Base-by-base conservation (phyloP, 495 filamentous ascomycete species). In the Aspergillus olivimuriae region DNA sequence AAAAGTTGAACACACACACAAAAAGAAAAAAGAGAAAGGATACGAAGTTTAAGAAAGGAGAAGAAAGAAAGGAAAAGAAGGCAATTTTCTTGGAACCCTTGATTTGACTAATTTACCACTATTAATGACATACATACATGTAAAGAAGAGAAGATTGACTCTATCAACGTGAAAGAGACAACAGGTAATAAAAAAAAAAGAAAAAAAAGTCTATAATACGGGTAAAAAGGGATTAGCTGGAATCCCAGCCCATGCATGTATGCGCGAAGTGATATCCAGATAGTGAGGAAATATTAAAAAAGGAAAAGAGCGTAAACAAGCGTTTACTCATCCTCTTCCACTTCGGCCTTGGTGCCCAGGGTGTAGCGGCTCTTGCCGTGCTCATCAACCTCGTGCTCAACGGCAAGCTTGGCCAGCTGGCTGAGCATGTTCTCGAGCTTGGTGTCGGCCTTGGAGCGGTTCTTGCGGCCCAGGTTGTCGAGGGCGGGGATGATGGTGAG, bases 351-450 rank as follows among this genome's bases (percentile, higher is more conserved):
- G 43, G 76, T 66, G 44, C 70, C 74, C 31, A 89, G 57, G 54
- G 75, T 70, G 68, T 75, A 87, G 39, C 80, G 70, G 52, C 69
- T 66, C 37, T 69, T 72, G 57, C 80, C 80, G 44, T 76, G 60
- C 26, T 64, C 61, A 43, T 73, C 72, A 35, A 50, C 68, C 68
- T 85, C 83, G 62, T 84, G 83, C 64, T 84, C 79, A 43, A 88
- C 64, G 41, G 84, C 81, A 37, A 88, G 73, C 73, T 87, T 87
- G 72, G 77, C 78, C 34, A 89, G 69, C 61, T 83, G 81, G 32
- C 72, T 75, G 57, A 89, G 74, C 66, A 86, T 81, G 70, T 89
- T 87, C 81, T 89, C 85, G 66, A 88, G 83, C 60, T 81, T 71
- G 58, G 82, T 84, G 62, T 89, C 84, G 52, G 77, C 76, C 52